Conservation (phyloP, 23 red algal species). For the Chondrus crispus region DNA sequence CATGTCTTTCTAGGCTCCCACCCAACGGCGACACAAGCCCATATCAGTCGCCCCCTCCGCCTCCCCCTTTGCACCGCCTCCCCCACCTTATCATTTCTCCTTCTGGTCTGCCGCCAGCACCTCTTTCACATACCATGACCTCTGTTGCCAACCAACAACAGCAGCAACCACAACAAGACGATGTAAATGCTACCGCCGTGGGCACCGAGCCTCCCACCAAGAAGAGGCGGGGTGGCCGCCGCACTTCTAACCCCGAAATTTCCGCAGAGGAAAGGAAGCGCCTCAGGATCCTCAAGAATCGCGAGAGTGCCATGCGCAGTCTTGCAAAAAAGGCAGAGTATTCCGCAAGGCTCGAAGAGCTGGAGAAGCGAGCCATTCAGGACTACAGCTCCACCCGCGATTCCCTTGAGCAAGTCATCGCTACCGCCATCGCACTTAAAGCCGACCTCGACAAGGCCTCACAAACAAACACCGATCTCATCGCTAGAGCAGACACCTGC, state of each 20-base stretch:
- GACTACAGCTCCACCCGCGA: neutral
- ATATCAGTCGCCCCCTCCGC: too few relatives aligned
- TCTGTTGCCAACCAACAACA: neutral
- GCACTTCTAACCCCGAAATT: neutral
- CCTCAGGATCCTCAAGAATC: conserved; percentile 47
- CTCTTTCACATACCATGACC: neutral
- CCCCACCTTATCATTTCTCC: too few relatives aligned
- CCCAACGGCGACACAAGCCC: too few relatives aligned
- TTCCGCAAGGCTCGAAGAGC: conserved; percentile 41
- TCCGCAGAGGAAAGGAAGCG: conserved; percentile 62
- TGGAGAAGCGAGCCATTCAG: conserved; percentile 14
- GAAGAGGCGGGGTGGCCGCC: conserved; percentile 27
- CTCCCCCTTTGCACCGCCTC: too few relatives aligned
- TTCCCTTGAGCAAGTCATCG: neutral
- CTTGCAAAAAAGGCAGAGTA: conserved; percentile 63
- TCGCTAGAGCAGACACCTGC: neutral
- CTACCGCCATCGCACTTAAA: conserved; percentile 1
- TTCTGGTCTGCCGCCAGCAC: too few relatives aligned
- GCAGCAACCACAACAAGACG: neutral
- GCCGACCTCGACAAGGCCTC: conserved; percentile 16
- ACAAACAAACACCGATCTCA: neutral
- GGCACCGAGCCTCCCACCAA: conserved; percentile 46
- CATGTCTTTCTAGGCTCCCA: too few relatives aligned
- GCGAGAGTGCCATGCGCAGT: conserved; percentile 62
- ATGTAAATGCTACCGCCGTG: neutral